These are phyloP conservation scores for Zasmidium angulare DNA, from an alignment of 2,329 filamentous ascomycete species.

Conservation along the genomic window DNA sequence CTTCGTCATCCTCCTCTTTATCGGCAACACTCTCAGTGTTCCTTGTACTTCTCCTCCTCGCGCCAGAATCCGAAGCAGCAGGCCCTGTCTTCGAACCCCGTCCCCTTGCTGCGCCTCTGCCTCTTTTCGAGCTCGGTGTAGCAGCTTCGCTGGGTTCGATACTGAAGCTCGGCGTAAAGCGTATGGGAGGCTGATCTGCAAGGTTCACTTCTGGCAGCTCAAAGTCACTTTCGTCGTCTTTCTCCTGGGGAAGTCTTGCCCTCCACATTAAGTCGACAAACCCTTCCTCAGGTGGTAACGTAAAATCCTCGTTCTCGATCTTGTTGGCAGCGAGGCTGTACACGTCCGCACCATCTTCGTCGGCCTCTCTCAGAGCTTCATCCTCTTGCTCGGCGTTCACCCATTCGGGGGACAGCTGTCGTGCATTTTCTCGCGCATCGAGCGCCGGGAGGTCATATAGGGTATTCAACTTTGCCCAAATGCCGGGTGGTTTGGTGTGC, in stretches of 20 bases:
- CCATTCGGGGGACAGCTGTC: slow-evolving; percentile 45
- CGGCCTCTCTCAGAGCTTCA: slow-evolving; percentile 41
- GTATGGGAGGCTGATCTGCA: slow-evolving; percentile 31
- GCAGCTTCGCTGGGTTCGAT: slow-evolving; percentile 28
- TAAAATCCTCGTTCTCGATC: slow-evolving; percentile 42
- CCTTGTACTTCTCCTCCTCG: slow-evolving; percentile 24
- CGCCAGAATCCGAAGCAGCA: slow-evolving; percentile 5
- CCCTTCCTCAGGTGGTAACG: slow-evolving; percentile 40
- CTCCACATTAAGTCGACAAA: slow-evolving; percentile 47
- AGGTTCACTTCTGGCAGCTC: slow-evolving; percentile 34
- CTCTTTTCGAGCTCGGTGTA: slow-evolving; percentile 20
- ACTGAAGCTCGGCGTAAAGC: slow-evolving; percentile 35
- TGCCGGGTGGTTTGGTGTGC: slow-evolving; percentile 85
- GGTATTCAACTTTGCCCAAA: slow-evolving; percentile 82
- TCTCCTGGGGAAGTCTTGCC: slow-evolving; percentile 30
- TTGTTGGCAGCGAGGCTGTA: slow-evolving; percentile 38
- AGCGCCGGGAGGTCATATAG: slow-evolving; percentile 84
- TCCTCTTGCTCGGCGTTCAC: slow-evolving; percentile 31
- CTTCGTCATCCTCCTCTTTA: slow-evolving; percentile 23
- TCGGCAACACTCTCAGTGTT: slow-evolving; percentile 29
- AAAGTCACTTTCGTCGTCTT: slow-evolving; percentile 26
- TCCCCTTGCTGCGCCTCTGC: slow-evolving; percentile 14
- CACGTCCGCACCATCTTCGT: slow-evolving; percentile 39
- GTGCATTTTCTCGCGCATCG: slow-evolving; percentile 74
- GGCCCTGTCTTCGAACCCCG: slow-evolving; percentile 14